Conservation (phyloP, 2,329 filamentous ascomycete species). For the Xylaria multiplex region DNA sequence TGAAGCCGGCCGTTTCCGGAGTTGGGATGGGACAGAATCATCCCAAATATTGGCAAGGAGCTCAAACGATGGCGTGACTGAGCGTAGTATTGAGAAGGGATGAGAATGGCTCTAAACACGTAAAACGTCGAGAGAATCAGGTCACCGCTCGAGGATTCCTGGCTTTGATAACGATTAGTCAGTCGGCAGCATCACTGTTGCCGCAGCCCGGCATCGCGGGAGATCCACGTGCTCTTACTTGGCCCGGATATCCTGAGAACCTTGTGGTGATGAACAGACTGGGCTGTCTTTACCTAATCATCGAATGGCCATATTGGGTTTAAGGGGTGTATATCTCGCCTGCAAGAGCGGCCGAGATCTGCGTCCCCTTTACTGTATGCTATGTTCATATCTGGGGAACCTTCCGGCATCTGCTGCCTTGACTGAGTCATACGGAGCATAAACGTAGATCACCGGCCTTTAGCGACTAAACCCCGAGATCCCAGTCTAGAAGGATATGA, state of each 20-base stretch:
- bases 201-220: neutral
- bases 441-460: conserved; percentile 11
- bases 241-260: neutral
- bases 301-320: neutral
- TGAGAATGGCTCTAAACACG: no score
- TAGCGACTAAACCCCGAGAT: conserved; percentile 12
- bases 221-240: neutral
- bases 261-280: neutral
- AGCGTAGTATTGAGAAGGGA: neutral
- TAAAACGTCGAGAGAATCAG: neutral
- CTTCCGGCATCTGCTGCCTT: neutral
- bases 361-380: conserved; percentile 12
- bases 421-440: conserved; percentile 24
- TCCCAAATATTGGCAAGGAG: neutral
- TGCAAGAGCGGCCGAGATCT: conserved; percentile 19
- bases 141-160: neutral
- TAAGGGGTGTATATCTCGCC: neutral
- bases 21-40: neutral
- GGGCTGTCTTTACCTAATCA: neutral
- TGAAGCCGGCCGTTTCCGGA: neutral
- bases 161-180: neutral
- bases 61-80: neutral
- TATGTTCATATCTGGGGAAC: conserved; percentile 8
- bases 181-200: neutral
- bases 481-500: neutral